Percentiles rank a stretch among this genome's conserved stretches.
Evolutionary conservation across 345 rosid genomes (phyloP).

Genomic region (Arabidopsis suecica): DNA sequence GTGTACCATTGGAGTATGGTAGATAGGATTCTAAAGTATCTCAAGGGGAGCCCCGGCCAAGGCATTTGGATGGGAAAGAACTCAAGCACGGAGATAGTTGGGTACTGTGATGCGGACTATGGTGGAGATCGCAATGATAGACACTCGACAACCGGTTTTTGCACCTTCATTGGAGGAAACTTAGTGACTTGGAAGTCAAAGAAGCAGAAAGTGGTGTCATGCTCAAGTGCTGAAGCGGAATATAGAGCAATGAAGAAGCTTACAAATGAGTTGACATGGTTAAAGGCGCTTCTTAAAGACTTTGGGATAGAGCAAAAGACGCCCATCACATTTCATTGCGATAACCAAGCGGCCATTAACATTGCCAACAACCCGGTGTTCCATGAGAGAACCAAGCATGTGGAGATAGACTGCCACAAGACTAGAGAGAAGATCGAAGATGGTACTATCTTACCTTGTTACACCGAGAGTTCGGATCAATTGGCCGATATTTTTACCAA

Average conservation of each 20-base stretch:
- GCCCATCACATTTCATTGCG: not conserved
- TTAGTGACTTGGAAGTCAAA: not conserved
- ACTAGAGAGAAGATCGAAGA: no score
- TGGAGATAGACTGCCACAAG: no score
- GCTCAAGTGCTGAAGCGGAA: not conserved
- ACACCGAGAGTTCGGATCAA: no score
- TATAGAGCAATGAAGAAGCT: not conserved
- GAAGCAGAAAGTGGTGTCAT: not conserved
- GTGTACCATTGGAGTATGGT: not conserved
- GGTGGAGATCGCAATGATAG: not conserved
- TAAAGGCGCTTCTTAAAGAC: not conserved
- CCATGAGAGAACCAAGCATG: no score
- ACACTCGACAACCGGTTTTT: not conserved
- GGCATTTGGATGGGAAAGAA: not conserved
- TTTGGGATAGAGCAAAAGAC: not conserved
- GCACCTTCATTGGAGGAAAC: not conserved
- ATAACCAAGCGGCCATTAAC: not conserved
- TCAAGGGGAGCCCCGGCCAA: not conserved
- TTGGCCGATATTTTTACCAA: no score
- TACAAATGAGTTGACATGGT: not conserved
- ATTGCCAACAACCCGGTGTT: no score
- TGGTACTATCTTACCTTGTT: no score
- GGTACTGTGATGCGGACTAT: not conserved
- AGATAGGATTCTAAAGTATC: not conserved
- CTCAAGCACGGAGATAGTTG: not conserved